phyloP scores from a whole-genome alignment of 768 basidiomycete species.

The Cystobasidium ongulense region DNA sequence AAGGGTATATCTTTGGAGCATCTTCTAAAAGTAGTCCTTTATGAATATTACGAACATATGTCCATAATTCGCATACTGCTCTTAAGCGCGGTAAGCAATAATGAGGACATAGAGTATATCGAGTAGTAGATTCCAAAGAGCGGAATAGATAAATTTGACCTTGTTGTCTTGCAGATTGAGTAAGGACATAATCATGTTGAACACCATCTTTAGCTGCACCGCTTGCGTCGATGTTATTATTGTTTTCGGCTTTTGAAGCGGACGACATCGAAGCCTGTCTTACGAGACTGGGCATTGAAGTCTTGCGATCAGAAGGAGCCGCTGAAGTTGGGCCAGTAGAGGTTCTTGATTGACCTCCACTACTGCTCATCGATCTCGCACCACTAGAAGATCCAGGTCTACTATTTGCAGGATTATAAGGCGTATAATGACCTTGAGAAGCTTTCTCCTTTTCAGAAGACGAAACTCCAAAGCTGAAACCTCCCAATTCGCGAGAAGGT shows the following conservation, averaged over 20 bases:
- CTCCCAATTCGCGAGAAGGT: background rate
- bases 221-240: background rate
- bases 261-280: constrained; percentile 12
- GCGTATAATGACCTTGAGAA: constrained; percentile 21
- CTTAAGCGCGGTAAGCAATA: constrained; percentile 41
- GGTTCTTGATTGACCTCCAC: background rate
- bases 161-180: constrained; percentile 12
- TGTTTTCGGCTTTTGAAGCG: background rate
- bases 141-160: constrained; percentile 40
- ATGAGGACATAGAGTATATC: constrained; percentile 39
- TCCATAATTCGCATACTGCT: constrained; percentile 43
- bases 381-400: background rate
- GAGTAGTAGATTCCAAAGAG: constrained; percentile 24
- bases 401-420: constrained; percentile 1
- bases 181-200: constrained; percentile 4
- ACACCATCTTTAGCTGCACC: background rate
- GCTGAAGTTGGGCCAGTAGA: background rate
- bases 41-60: constrained; percentile 38
- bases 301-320: background rate
- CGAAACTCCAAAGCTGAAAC: constrained; percentile 13
- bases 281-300: background rate
- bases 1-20: constrained; percentile 7
- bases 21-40: constrained; percentile 41
- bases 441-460: constrained; percentile 3
- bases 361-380: too few species aligned